These are phyloP conservation scores for Penicillium odoratum DNA, from an alignment of 495 filamentous ascomycete genomes.

Conservation along the genomic window DNA sequence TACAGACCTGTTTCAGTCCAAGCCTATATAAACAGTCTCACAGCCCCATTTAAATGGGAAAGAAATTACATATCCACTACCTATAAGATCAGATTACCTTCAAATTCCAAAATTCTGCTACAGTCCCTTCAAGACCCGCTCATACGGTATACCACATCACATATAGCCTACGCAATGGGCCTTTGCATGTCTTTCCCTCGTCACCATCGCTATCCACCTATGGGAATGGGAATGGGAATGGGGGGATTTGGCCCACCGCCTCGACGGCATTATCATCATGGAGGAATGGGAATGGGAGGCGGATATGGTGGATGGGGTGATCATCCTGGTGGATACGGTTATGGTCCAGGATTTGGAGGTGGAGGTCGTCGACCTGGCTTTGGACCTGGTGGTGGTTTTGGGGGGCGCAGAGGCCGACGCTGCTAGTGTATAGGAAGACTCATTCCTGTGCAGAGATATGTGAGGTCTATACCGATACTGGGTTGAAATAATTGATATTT, in stretches of 20 bases:
- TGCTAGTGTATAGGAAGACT: background rate
- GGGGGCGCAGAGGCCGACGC: background rate
- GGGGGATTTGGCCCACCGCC: conserved; percentile 14
- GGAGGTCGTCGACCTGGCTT: conserved; percentile 4
- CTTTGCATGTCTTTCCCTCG: conserved; percentile 24
- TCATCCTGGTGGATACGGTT: conserved; percentile 1
- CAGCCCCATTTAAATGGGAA: background rate
- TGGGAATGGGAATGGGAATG: conserved; percentile 17
- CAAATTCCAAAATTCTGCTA: background rate
- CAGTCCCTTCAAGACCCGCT: background rate
- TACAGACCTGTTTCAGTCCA: background rate
- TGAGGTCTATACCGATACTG: too few relatives aligned
- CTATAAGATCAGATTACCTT: background rate
- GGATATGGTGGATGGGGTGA: conserved; percentile 11
- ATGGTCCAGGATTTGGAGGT: conserved; percentile 10
- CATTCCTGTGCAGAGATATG: background rate
- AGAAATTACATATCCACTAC: background rate
- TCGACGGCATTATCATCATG: conserved; percentile 9
- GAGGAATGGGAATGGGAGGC: conserved; percentile 12
- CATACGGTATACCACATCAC: background rate
- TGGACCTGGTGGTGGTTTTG: background rate
- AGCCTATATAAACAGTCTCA: background rate
- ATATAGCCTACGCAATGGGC: conserved; percentile 12
- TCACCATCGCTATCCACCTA: conserved; percentile 5
- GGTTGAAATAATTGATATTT: too few relatives aligned